A percentile compares a stretch with the other conserved stretches of the same genome.
Evolutionary conservation across 208 protist genomes (phyloP).

Genomic region (Trypanosoma scelopori): DNA sequence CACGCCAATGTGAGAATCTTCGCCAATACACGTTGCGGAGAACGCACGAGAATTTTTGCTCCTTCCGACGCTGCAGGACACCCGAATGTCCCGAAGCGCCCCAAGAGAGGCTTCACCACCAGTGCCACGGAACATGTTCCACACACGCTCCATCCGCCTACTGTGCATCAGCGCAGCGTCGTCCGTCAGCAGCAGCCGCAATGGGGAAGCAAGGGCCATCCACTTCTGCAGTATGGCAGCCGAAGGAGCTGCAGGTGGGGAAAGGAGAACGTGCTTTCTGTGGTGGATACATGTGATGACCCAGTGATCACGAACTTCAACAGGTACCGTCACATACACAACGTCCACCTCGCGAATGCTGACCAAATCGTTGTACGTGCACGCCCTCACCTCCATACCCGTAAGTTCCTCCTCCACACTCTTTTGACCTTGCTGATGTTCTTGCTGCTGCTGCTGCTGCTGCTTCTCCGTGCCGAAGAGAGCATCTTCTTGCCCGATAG

Average conservation of each 20-base stretch:
- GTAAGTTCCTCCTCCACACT: neutral
- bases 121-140: neutral
- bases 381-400: neutral
- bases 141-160: neutral
- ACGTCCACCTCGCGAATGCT: constrained; percentile 16
- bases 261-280: constrained; percentile 13
- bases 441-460: neutral
- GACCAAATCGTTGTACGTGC: constrained; percentile 8
- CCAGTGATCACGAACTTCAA: constrained; percentile 6
- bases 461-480: too few species aligned
- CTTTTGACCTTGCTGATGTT: neutral
- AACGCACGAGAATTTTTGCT: neutral
- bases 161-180: constrained; percentile 9
- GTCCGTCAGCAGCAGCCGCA: constrained; percentile 7
- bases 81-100: neutral
- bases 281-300: constrained; percentile 14
- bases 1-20: constrained; percentile 22
- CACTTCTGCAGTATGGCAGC: constrained; percentile 3
- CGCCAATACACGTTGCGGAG: neutral
- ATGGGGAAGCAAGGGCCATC: neutral
- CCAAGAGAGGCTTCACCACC: neutral
- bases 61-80: constrained; percentile 1
- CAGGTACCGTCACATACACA: constrained; percentile 13
- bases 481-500: neutral
- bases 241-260: constrained; percentile 4